Evolutionary conservation across 2,329 filamentous ascomycete genomes (phyloP), one percentile per base, ranked within the genome.

Genomic region (Drechslerella dactyloides): DNA sequence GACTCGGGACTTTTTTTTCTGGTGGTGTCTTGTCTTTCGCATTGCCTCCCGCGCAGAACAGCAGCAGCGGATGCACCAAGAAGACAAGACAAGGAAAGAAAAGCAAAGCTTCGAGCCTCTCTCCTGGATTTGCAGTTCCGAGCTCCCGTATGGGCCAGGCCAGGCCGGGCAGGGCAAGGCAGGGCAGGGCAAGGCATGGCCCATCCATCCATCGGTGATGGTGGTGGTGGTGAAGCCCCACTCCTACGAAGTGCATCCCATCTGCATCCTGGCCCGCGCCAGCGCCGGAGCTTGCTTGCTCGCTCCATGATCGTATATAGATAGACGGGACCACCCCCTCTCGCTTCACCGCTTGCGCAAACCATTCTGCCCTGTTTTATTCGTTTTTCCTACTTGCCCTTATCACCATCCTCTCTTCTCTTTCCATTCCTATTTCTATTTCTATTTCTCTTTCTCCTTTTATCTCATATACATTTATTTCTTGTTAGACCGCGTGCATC

Each of bases 281-380:
- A 42, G 37, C 40, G 23, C 40, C 17, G 61, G 30, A 69, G 23
- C 51, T 52, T 68, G 55, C 27, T 56, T 44, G 42, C 46, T 66
- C 35, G 35, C 51, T 58, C 57, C 64, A 58, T 64, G 58, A 60
- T 64, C 59, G 48, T 70, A 70, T 70, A 70, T 70, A 70, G 66
- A 70, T 70, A 70, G 65, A 70, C 37, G 66, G 59, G 46, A 46
- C 54, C 37, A 42, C 62, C 66, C 66, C 65, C 66, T 64, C 66
- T 56, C 52, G 23, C 21, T 63, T 50, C 52, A 44, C 42, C 17
- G 24, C 58, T 50, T 48, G 37, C 66, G 54, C 54, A 64, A 63
- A 48, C 44, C 35, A 40, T 33, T 52, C n/a, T 64, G 30, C 44
- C 61, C 42, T 56, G 51, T 56, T 64, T 64, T 54, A 53, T 33